A percentile compares a stretch with the other conserved stretches of the same genome.
These are phyloP conservation scores for Penicillium sp. DNA, from an alignment of 2,329 filamentous ascomycete genomes.

Conservation along the genomic window DNA sequence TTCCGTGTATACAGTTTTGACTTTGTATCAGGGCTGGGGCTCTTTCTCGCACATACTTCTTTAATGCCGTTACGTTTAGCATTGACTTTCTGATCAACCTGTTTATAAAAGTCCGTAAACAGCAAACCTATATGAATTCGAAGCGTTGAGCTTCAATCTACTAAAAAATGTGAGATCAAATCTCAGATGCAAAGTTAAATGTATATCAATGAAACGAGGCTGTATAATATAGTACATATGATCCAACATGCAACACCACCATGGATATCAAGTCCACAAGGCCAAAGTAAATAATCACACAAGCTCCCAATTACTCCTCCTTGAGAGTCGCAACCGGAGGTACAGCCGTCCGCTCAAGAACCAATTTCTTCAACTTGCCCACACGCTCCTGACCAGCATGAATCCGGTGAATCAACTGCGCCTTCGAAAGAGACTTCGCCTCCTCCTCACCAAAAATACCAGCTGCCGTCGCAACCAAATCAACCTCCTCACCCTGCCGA, in stretches of 20 bases:
- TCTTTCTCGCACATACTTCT: constrained; percentile 19
- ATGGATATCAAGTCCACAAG: constrained; percentile 11
- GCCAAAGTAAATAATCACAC: neutral
- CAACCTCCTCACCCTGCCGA: constrained; percentile 18
- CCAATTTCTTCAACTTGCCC: constrained; percentile 26
- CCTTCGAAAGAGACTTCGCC: constrained; percentile 9
- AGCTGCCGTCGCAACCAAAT: constrained; percentile 26
- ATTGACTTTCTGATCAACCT: neutral
- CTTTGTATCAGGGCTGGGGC: constrained; percentile 1
- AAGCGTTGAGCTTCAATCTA: neutral
- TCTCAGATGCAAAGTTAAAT: constrained; percentile 2
- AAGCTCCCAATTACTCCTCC: neutral
- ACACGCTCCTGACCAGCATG: constrained; percentile 21
- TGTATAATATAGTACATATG: constrained; percentile 25
- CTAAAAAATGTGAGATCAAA: neutral
- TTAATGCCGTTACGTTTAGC: constrained; percentile 10
- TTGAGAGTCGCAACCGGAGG: neutral
- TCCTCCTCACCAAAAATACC: constrained; percentile 19
- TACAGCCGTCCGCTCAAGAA: constrained; percentile 23
- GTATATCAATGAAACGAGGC: constrained; percentile 3
- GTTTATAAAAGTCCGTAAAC: neutral
- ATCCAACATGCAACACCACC: constrained; percentile 16
- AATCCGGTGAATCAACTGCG: constrained; percentile 29
- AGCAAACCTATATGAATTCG: neutral
- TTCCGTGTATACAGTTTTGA: constrained; percentile 16